phyloP scores from a whole-genome alignment of 208 protist species.

The Jaenimonas drosophilae region DNA sequence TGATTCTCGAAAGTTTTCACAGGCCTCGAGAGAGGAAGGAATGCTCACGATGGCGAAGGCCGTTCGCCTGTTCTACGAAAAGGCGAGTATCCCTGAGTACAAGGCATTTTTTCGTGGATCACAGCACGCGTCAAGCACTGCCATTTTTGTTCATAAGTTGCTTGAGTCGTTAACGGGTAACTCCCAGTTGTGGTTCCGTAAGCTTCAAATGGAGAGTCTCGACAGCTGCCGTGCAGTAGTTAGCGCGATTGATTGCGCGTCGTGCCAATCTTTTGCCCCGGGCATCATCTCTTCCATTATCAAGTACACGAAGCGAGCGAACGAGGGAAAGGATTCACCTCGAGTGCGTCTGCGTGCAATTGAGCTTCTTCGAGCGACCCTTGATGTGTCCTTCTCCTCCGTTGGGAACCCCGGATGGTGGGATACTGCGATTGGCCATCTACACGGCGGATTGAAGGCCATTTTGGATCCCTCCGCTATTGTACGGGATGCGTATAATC shows the following conservation, averaged over 20 bases:
- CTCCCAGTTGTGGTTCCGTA: conserved; percentile 66
- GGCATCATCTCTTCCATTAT: conserved; percentile 65
- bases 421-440: conserved; percentile 5
- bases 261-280: conserved; percentile 55
- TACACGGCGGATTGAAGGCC: conserved; percentile 7
- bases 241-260: conserved; percentile 32
- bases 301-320: conserved; percentile 54
- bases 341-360: conserved; percentile 40
- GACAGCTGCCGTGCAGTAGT: conserved; percentile 48
- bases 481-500: no score
- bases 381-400: conserved; percentile 10
- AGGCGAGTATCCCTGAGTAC: conserved; percentile 12
- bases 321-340: conserved; percentile 55
- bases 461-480: no score
- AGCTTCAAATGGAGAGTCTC: conserved; percentile 56
- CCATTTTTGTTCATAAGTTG: conserved; percentile 79
- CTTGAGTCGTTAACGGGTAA: conserved; percentile 59
- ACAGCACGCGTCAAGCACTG: conserved; percentile 56
- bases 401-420: conserved; percentile 11
- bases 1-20: no score
- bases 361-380: conserved; percentile 24
- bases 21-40: conserved; percentile 62
- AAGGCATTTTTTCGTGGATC: conserved; percentile 24
- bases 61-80: conserved; percentile 46
- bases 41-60: conserved; percentile 42